A percentile compares a stretch with the other conserved stretches of the same genome.
phyloP scores from a whole-genome alignment of 208 protist species.

The Naegleria fowleri region DNA sequence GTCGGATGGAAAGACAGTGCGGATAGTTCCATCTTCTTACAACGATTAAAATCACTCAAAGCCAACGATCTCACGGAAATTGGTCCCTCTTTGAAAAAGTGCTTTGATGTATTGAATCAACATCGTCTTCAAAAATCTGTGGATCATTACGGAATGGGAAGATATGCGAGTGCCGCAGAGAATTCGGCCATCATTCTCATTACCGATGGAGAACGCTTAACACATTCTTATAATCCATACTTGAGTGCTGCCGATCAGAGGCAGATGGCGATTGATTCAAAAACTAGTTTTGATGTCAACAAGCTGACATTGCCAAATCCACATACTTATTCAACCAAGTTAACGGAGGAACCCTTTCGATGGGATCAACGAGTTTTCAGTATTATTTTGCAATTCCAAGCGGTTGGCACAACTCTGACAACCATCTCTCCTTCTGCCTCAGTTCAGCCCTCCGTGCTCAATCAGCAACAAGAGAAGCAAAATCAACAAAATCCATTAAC shows the following conservation, averaged over 20 bases:
- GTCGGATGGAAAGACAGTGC: conserved; percentile 13
- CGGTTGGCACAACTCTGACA: not conserved
- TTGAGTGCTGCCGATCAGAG: not conserved
- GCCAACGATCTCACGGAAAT: not conserved
- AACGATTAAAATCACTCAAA: not conserved
- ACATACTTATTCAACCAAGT: not conserved
- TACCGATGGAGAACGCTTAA: not conserved
- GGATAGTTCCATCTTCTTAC: not conserved
- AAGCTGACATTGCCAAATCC: not conserved
- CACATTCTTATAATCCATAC: not conserved
- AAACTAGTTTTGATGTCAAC: not conserved
- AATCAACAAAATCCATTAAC: not conserved
- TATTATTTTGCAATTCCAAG: not conserved
- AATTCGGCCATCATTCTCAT: not conserved
- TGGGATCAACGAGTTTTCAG: conserved; percentile 27
- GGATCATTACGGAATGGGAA: not conserved
- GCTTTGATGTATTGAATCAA: conserved; percentile 15
- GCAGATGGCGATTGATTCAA: not conserved
- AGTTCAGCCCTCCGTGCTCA: not conserved
- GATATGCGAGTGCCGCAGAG: not conserved
- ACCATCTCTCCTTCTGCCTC: not conserved
- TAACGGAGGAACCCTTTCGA: conserved; percentile 23
- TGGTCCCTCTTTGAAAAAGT: not conserved
- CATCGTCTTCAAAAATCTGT: not conserved
- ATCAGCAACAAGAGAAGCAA: not conserved